Evolutionary conservation across 768 basidiomycete species (phyloP).

Genomic region (Rhizopogon vinicolor): DNA sequence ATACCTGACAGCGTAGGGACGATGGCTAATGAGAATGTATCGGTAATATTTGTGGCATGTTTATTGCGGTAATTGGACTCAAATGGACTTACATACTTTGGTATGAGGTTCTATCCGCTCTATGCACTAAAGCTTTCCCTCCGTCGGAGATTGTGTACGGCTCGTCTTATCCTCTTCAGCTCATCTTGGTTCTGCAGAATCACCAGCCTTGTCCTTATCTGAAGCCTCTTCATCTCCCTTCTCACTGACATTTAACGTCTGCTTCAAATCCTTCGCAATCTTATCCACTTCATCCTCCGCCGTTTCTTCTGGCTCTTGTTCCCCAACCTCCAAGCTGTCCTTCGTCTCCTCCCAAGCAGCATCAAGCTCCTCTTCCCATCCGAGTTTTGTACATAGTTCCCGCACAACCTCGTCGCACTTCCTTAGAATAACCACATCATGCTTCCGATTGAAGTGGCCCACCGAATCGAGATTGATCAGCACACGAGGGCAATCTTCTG

Average conservation of each 20-base stretch:
- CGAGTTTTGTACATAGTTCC: constrained; percentile 60
- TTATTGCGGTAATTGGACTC: too few relatives aligned
- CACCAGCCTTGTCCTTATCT: background rate
- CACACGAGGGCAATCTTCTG: constrained; percentile 64
- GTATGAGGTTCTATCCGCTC: too few relatives aligned
- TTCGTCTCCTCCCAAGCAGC: constrained; percentile 51
- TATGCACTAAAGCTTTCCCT: constrained; percentile 6
- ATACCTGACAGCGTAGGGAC: background rate
- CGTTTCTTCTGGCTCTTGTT: constrained; percentile 3
- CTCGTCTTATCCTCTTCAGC: background rate
- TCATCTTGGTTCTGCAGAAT: background rate
- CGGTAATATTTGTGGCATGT: too few relatives aligned
- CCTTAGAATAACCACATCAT: constrained; percentile 63
- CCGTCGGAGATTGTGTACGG: background rate
- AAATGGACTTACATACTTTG: too few relatives aligned
- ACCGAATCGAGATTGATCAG: constrained; percentile 86
- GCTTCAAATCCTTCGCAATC: constrained; percentile 19
- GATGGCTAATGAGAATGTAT: too few relatives aligned
- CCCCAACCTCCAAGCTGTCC: constrained; percentile 18
- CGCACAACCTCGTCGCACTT: constrained; percentile 67
- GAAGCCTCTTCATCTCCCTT: background rate
- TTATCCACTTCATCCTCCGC: constrained; percentile 20
- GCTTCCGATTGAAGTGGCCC: constrained; percentile 54
- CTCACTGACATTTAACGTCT: constrained; percentile 8
- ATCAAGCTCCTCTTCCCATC: constrained; percentile 67